Conservation (phyloP, 345 rosid genomes). For the Punica granatum region DNA sequence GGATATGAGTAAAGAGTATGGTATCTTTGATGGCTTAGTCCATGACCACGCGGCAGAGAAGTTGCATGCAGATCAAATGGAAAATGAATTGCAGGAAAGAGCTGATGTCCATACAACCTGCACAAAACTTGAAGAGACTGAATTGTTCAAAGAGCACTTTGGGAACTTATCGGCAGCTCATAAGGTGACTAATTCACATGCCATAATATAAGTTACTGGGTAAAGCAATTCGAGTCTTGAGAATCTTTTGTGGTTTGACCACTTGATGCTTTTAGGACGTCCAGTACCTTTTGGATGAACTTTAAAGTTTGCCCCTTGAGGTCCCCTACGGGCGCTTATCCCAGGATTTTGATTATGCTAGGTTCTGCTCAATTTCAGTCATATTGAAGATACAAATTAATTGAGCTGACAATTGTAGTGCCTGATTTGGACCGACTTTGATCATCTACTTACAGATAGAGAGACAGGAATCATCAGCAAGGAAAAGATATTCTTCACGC, state of each 20-base stretch:
- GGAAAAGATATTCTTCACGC: constrained; percentile 50
- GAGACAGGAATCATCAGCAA: constrained; percentile 25
- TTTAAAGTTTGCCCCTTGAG: no score
- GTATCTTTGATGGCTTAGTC: constrained; percentile 4
- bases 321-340: no score
- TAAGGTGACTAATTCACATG: constrained; percentile 29
- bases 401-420: background rate
- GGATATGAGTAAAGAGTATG: constrained; percentile 8
- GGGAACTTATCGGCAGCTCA: constrained; percentile 40
- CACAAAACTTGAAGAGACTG: constrained; percentile 27
- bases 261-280: no score
- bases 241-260: no score
- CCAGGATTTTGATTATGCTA: no score
- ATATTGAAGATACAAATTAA: background rate
- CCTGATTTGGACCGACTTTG: background rate
- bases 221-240: background rate
- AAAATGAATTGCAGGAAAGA: constrained; percentile 20
- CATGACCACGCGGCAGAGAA: constrained; percentile 16
- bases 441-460: constrained; percentile 19
- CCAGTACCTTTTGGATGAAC: no score
- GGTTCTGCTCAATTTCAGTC: background rate
- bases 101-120: constrained; percentile 12
- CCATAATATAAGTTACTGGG: background rate
- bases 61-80: constrained; percentile 14
- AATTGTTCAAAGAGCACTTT: constrained; percentile 43